Base-by-base conservation (phyloP, 805 yeast genomes). In the Barnettozyma sucrosica region DNA sequence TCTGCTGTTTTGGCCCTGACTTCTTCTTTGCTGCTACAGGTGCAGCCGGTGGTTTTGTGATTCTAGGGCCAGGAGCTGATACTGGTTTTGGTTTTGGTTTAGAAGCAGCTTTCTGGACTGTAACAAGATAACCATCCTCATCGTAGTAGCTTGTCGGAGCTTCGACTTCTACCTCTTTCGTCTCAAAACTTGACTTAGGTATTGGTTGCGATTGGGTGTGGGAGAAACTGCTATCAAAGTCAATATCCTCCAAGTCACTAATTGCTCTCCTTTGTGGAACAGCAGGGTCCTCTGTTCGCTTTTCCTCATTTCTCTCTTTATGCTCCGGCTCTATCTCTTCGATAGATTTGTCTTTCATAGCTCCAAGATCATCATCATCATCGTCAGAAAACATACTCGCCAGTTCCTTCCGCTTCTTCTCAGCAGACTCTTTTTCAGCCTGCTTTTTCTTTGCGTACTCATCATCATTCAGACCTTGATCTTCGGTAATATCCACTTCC, bases 91-190 rank as follows among this genome's bases (percentile, higher is more conserved):
- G 36, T 40, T 49, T 55, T 28, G 59, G 38, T 43, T 51, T 49
- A 7, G 48, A 30, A 41, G 51, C 55, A 20, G 54, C 24, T 28
- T 52, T 56, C 16, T 50, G 54, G 36, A 53, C 57, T 47, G 60
- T 55, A 0, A 75, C 71, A 20, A 74, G 62, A 54, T 69, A 77
- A 1, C 81, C 82, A 45, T 77, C 81, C 34, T 74, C 80, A 51
- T 76, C 82, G 21, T 68, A 65, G 46, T 61, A 63, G 8, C 55
- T 57, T 23, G 58, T 54, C 26, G 9, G n/a, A 4, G 9, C 18
- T 5, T 51, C 34, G 20, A 41, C 41, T 5, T 50, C 56, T 26
- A 52, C 49, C 10, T 44, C 36, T 6, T 6, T 42, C 47, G n/a
- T 36, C 52, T 28, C 38, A 49, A 5, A 25, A 32, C 9, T 47